Base-by-base conservation (phyloP, 1,284 basidiomycete species). In the Leccinum subatratum region DNA sequence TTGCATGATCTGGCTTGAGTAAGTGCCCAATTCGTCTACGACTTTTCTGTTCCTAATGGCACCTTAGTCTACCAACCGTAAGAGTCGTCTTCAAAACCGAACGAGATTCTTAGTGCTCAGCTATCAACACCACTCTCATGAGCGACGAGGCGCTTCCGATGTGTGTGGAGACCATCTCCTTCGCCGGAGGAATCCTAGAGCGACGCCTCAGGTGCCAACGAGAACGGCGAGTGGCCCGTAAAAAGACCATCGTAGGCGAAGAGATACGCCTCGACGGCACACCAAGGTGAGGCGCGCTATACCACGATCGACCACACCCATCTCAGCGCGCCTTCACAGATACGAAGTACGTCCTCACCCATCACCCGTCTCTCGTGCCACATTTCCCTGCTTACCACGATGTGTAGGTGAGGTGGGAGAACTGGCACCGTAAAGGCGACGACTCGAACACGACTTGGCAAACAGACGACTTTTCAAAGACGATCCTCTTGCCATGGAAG, bases 361-460 rank as follows among this genome's bases (percentile, higher is more conserved):
- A 42, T 30, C 48, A 16, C 39, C n/a, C 37, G 18, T 18, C 14
- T 61, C 4, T 7, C 6, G 1, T 25, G 14, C 3, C 7, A 11
- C 54, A 11, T 64, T 18, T 8, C 61, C 14, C 22, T 32, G 14
- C 56, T 67, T 20, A 66, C 61, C 37, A 48, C 28, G 28, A 61
- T 48, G 74, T 71, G 68, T 76, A 81, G 80, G 74, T 82, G 32
- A 78, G 75, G 69, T 81, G 80, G 80, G 72, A 42, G 18, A 64
- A 78, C 61, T 81, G 80, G 80, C 68, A 71, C 18, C 79, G 80
- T 51, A 28, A 22, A 16, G 79, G 51, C 14, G 51, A 81, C 65
- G 78, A 75, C 12, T 78, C 80, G 28, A 79, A 81, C 66, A 81
- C 81, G 20, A 81, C 81, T 14, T 81, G 81, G 81, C 70, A 77